Evolutionary conservation across 1,284 basidiomycete species (phyloP), one percentile per base, ranked within the genome.

Genomic region (Pisolithus thermaeus): DNA sequence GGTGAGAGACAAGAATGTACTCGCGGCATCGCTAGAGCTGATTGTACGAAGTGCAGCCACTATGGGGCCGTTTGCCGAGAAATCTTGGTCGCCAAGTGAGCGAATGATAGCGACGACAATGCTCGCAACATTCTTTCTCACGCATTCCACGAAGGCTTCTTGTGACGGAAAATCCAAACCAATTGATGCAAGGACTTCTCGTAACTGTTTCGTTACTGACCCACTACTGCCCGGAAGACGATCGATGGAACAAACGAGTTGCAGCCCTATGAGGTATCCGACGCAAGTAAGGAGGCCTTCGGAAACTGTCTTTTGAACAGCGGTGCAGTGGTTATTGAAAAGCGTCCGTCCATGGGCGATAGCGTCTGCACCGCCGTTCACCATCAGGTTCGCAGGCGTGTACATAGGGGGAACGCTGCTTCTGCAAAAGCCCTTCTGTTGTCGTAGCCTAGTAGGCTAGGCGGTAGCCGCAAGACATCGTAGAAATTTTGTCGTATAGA

Each of bases 361-460:
- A 27, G 61, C 58, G 35, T 70, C 62, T 16, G 55, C 47, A 25
- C 56, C 56, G 7, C 65, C 66, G 7, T 61, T 65, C 12, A 70
- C 72, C 55, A 83, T 65, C 27, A 85, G 61, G 61, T 84, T 78
- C 37, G 77, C 74, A 3, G 85, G 81, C n/a, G n/a, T 11, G 84
- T 76, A 63, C 88, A 84, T 20, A 79, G 67, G 49, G 69, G 71
- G 61, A 90, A 83, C 1, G 80, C 78, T 5, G 79, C 77, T 56
- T 79, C 71, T 0, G 83, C 83, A 54, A 77, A 83, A 54, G 81
- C 76, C 56, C 71, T 76, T 55, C 76, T 76, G 61, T 82, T 80
- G 20, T 67, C 59, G 61, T 84, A 93, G 0, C 91, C 92, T 12
- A 93, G 72, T 8, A 95, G 71, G 42, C 76, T 73, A 18, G 83